These are phyloP conservation scores for Arabidopsis lyrata DNA, from an alignment of 441 rosid species.

Conservation along the genomic window DNA sequence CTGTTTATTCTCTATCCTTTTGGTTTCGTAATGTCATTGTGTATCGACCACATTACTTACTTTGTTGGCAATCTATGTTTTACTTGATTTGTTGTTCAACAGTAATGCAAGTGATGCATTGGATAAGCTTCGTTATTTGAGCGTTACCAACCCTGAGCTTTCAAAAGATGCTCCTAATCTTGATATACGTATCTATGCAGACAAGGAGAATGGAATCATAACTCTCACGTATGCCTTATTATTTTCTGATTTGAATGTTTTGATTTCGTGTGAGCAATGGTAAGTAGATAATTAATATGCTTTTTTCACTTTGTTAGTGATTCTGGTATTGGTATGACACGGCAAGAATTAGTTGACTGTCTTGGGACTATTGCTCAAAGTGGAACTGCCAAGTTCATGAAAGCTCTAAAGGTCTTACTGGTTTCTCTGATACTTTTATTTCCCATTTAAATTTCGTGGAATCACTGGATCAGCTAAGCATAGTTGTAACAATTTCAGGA, in stretches of 20 bases:
- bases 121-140: conserved; percentile 88
- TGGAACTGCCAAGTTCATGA: conserved; percentile 94
- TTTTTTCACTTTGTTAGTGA: conserved; percentile 62
- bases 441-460: not conserved
- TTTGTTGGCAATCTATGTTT: not conserved
- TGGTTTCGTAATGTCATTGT: not conserved
- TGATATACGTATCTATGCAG: conserved; percentile 85
- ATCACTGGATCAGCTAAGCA: conserved; percentile 34
- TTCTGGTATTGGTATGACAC: conserved; percentile 93
- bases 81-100: conserved; percentile 33
- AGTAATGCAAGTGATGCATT: conserved; percentile 98
- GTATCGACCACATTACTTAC: not conserved
- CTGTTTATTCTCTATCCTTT: not conserved
- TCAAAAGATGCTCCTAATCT: conserved; percentile 75
- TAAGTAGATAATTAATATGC: conserved; percentile 5
- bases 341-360: conserved; percentile 87
- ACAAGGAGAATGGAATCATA: conserved; percentile 81
- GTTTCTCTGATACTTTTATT: not conserved
- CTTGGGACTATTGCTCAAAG: conserved; percentile 98
- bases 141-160: conserved; percentile 80
- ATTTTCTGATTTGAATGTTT: conserved; percentile 11
- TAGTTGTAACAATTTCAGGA: conserved; percentile 60
- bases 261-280: not conserved
- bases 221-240: conserved; percentile 64
- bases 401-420: conserved; percentile 78